A percentile compares a stretch with the other conserved stretches of the same genome.
These are phyloP conservation scores for Solanum gracilifrons DNA, from an alignment of 257 asterid genomes.

Conservation along the genomic window DNA sequence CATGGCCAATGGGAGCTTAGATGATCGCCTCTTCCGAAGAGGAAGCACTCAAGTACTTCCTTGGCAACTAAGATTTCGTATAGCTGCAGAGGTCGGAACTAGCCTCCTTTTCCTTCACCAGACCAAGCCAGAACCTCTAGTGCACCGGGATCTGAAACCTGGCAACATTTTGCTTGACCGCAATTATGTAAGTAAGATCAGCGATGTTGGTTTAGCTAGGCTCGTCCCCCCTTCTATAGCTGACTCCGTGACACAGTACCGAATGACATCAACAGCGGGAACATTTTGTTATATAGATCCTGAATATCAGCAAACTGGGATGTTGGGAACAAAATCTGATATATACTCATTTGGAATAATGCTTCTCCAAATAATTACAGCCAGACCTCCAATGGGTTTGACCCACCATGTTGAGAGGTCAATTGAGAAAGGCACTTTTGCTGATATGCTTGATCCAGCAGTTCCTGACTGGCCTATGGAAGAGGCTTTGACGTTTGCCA, in stretches of 20 bases:
- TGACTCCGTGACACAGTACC: slow-evolving; percentile 77
- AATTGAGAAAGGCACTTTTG: slow-evolving; percentile 64
- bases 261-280: slow-evolving; percentile 93
- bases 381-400: slow-evolving; percentile 84
- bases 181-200: slow-evolving; percentile 78
- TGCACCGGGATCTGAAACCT: slow-evolving; percentile 84
- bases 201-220: slow-evolving; percentile 89
- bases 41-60: slow-evolving; percentile 65
- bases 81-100: slow-evolving; percentile 88
- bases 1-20: slow-evolving; percentile 92
- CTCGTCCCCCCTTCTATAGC: slow-evolving; percentile 91
- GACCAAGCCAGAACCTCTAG: slow-evolving; percentile 86
- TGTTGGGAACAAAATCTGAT: slow-evolving; percentile 79
- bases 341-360: slow-evolving; percentile 75
- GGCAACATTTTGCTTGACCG: slow-evolving; percentile 84
- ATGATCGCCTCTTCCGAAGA: slow-evolving; percentile 56
- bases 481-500: slow-evolving; percentile 57
- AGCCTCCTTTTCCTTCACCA: slow-evolving; percentile 90
- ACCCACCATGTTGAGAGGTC: slow-evolving; percentile 75
- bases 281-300: slow-evolving; percentile 95
- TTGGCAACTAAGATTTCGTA: slow-evolving; percentile 76
- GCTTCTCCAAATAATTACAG: slow-evolving; percentile 76
- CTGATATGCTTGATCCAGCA: slow-evolving; percentile 67
- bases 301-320: slow-evolving; percentile 89
- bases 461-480: slow-evolving; percentile 75